These are phyloP conservation scores for Tricholoma terreum DNA, from an alignment of 768 basidiomycete species.

Conservation along the genomic window DNA sequence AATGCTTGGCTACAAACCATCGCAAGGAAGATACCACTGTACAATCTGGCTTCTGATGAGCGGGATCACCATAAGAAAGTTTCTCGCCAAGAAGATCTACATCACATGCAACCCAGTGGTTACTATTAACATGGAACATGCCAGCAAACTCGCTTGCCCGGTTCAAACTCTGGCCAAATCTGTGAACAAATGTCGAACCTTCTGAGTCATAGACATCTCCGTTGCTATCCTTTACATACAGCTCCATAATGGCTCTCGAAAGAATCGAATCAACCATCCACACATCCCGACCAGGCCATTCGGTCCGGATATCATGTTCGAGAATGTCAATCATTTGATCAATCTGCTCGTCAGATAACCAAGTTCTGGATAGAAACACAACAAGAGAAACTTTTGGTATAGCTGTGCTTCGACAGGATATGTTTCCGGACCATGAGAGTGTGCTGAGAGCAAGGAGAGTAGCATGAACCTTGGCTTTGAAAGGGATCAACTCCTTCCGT, in stretches of 20 bases:
- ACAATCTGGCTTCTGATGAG: neutral
- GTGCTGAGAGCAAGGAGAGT: slow-evolving; percentile 1
- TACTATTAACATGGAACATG: slow-evolving; percentile 17
- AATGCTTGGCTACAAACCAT: slow-evolving; percentile 13
- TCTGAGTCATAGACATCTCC: slow-evolving; percentile 1
- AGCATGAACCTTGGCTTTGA: neutral
- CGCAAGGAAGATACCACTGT: slow-evolving; percentile 2
- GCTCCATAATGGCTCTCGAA: neutral
- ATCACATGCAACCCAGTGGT: slow-evolving; percentile 18
- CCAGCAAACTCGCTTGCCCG: slow-evolving; percentile 4
- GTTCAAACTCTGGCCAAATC: slow-evolving; percentile 4
- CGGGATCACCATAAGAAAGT: slow-evolving; percentile 17
- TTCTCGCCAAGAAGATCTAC: slow-evolving; percentile 3
- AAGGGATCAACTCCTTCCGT: neutral
- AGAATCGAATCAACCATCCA: slow-evolving; percentile 9
- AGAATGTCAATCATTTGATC: slow-evolving; percentile 10
- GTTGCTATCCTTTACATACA: neutral
- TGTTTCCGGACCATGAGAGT: slow-evolving; percentile 1
- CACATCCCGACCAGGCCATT: neutral
- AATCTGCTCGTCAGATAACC: slow-evolving; percentile 15
- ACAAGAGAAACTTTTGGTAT: slow-evolving; percentile 6
- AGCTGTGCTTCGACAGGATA: neutral
- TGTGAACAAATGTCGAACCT: slow-evolving; percentile 2
- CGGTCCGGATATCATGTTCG: slow-evolving; percentile 1
- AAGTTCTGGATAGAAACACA: slow-evolving; percentile 10